Conservation (phyloP, 371 early-diverging fungal genomes). For the Rhizomucor pusillus region DNA sequence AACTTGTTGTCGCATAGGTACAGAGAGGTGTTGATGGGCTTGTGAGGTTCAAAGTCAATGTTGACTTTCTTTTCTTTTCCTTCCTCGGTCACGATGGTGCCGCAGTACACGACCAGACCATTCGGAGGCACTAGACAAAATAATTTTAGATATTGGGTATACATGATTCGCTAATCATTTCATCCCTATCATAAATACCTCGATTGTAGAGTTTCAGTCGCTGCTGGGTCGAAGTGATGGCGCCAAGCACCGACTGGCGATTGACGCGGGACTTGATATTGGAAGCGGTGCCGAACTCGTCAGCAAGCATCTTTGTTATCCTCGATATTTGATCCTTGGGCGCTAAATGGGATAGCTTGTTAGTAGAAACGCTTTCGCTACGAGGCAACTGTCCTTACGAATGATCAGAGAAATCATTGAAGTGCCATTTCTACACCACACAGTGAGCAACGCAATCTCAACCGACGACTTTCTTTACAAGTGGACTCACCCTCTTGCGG, state of each 20-base stretch:
- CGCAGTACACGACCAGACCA: conserved; percentile 91
- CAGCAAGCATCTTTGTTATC: conserved; percentile 94
- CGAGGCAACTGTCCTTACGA: conserved; percentile 48
- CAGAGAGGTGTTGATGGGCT: conserved; percentile 97
- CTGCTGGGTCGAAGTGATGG: conserved; percentile 99
- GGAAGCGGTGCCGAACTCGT: conserved; percentile 99
- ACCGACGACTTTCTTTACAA: not conserved
- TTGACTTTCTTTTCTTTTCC: conserved; percentile 98
- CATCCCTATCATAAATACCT: conserved; percentile 39
- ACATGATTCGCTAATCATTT: not conserved
- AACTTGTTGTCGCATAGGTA: conserved; percentile 99
- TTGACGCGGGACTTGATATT: conserved; percentile 99
- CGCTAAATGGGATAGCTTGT: conserved; percentile 43
- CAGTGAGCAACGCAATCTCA: not conserved
- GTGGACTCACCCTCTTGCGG: conserved; percentile 87
- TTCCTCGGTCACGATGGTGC: conserved; percentile 93
- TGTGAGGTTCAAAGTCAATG: conserved; percentile 97
- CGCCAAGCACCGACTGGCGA: conserved; percentile 95
- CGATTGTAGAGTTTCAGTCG: conserved; percentile 95
- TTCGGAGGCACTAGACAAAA: conserved; percentile 72
- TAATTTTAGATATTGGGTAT: not conserved
- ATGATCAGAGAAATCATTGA: conserved; percentile 99
- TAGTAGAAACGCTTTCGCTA: not conserved
- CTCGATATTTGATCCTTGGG: conserved; percentile 97
- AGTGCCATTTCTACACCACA: conserved; percentile 90